phyloP scores from a whole-genome alignment of 148 eudicot genomes.

The Rhododendron henanense region DNA sequence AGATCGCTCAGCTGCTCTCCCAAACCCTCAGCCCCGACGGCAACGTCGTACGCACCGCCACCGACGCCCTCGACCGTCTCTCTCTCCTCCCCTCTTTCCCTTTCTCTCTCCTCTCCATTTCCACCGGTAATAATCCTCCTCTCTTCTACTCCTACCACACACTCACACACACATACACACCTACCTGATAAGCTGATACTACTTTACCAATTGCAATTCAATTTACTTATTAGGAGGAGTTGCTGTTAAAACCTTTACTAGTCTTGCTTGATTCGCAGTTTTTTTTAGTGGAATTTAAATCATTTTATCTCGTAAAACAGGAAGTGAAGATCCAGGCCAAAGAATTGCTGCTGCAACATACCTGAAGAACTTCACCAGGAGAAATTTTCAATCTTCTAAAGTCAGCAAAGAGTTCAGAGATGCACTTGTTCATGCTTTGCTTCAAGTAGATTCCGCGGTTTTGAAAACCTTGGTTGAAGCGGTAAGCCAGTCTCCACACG shows the following conservation, averaged over 20 bases:
- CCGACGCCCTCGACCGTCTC: slow-evolving; percentile 45
- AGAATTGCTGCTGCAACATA: slow-evolving; percentile 74
- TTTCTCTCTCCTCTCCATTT: slow-evolving; percentile 43
- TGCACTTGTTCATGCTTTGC: slow-evolving; percentile 45
- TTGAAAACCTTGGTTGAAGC: slow-evolving; percentile 65
- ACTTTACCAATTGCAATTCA: neutral
- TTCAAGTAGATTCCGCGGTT: slow-evolving; percentile 43
- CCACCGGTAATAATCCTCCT: slow-evolving; percentile 30
- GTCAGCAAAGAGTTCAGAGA: slow-evolving; percentile 59
- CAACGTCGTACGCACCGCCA: slow-evolving; percentile 38
- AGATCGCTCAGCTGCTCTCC: slow-evolving; percentile 43
- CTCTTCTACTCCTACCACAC: neutral
- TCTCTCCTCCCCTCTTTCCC: slow-evolving; percentile 40
- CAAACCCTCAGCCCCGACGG: slow-evolving; percentile 56
- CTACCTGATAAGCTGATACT: neutral
- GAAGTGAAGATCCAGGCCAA: slow-evolving; percentile 45
- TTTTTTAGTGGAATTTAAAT: neutral
- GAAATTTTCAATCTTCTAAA: slow-evolving; percentile 23
- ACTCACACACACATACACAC: no score
- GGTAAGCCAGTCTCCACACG: slow-evolving; percentile 21
- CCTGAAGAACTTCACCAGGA: slow-evolving; percentile 63
- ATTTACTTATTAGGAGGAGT: neutral
- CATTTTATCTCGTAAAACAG: slow-evolving; percentile 10
- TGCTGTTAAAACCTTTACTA: neutral
- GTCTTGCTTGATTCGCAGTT: neutral